These are phyloP conservation scores for Nectriaceae sp. DNA, from an alignment of 2,329 filamentous ascomycete genomes.

Conservation along the genomic window DNA sequence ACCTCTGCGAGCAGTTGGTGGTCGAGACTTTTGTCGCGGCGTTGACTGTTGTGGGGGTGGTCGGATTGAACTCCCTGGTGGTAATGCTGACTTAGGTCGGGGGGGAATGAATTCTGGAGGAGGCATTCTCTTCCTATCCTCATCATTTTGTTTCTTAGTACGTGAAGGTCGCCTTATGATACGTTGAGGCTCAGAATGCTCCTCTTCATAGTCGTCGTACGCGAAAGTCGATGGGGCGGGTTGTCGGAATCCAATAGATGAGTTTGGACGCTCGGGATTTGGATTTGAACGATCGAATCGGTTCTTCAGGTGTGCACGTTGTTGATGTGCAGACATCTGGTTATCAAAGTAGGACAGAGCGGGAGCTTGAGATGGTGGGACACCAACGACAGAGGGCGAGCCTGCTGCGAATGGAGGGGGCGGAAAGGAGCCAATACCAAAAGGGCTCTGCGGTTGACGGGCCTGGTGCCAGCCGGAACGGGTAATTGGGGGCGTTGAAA, in stretches of 20 bases:
- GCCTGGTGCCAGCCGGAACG: conserved; percentile 31
- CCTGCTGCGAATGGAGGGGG: conserved; percentile 31
- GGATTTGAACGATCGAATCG: conserved; percentile 41
- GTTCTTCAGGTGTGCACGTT: conserved; percentile 32
- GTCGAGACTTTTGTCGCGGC: conserved; percentile 32
- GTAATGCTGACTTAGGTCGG: conserved; percentile 38
- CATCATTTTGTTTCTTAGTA: conserved; percentile 40
- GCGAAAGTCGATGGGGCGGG: conserved; percentile 28
- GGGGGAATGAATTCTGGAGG: conserved; percentile 41
- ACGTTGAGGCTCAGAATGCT: conserved; percentile 28
- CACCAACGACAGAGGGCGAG: conserved; percentile 26
- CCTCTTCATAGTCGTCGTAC: conserved; percentile 46
- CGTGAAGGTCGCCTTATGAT: conserved; percentile 45
- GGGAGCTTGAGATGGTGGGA: conserved; percentile 30
- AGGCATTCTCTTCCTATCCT: conserved; percentile 51
- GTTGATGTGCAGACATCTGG: conserved; percentile 25
- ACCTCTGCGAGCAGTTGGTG: conserved; percentile 31
- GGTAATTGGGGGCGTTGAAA: conserved; percentile 25
- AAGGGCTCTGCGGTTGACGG: conserved; percentile 23
- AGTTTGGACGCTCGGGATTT: conserved; percentile 41
- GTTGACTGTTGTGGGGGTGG: conserved; percentile 28
- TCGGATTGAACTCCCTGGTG: conserved; percentile 26
- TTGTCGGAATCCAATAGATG: conserved; percentile 42
- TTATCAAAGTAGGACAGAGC: conserved; percentile 34
- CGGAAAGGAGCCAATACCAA: conserved; percentile 32